phyloP scores from a whole-genome alignment of 23 red algal species.

The Chondrus crispus region DNA sequence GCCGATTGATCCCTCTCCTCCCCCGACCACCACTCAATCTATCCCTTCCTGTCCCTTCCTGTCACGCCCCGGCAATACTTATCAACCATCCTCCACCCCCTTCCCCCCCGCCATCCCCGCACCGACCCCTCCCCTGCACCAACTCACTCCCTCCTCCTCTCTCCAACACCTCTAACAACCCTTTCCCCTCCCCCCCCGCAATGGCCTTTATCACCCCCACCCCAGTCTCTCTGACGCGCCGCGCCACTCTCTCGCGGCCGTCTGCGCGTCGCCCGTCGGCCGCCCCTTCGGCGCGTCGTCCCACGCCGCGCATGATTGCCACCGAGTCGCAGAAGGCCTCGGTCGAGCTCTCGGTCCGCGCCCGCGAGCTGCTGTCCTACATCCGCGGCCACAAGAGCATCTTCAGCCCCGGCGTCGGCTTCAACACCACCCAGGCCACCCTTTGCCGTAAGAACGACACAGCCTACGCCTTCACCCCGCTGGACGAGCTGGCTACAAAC shows the following conservation, averaged over 20 bases:
- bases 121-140: neutral
- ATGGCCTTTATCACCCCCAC: slow-evolving; percentile 46
- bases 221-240: neutral
- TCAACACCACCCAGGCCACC: slow-evolving; percentile 50
- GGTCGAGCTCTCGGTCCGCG: neutral
- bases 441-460: slow-evolving; percentile 92
- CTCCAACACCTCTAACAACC: neutral
- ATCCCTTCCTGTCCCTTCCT: too few relatives aligned
- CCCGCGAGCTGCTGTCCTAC: slow-evolving; percentile 44
- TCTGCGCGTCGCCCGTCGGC: neutral
- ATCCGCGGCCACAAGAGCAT: slow-evolving; percentile 81
- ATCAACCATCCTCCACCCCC: neutral
- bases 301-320: slow-evolving; percentile 15
- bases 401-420: slow-evolving; percentile 68
- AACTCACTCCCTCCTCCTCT: neutral
- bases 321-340: slow-evolving; percentile 3
- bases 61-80: too few relatives aligned
- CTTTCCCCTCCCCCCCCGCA: neutral
- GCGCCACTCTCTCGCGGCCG: neutral
- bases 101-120: neutral
- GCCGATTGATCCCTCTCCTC: too few relatives aligned
- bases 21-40: too few relatives aligned
- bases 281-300: neutral
- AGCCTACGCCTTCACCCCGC: slow-evolving; percentile 44
- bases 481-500: slow-evolving; percentile 74